Base-by-base conservation (phyloP, 2,329 filamentous ascomycete species). In the Chaetomium sp. region DNA sequence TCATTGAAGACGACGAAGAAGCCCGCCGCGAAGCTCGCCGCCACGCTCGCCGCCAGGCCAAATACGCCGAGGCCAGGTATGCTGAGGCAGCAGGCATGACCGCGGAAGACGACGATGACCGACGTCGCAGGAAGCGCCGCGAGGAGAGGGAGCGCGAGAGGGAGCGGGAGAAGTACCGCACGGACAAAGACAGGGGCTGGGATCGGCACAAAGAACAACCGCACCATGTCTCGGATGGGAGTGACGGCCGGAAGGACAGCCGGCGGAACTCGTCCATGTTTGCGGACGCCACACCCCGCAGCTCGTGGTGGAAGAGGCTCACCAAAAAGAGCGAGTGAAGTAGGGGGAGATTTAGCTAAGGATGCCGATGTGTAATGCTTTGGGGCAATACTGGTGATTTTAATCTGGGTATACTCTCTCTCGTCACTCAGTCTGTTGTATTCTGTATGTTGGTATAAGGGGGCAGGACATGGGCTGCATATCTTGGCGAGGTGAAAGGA, bases 231-330 rank as follows among this genome's bases (percentile, higher is more conserved):
- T 68, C 67, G 1, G 68, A 68, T 44, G 67, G 65, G 62, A 69
- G 66, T 54, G 67, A 68, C 34, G 59, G 57, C 6, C 58, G 59
- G 8, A 54, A 54, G 3, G 62, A 64, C 38, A 63, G 62, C 45
- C 54, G 58, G 37, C 58, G 61, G 27, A 66, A 63, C 38, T 64
- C 63, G 9, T 46, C 66, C 6, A 52, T 52, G 54, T 76, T 74
- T 10, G 74, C 76, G 51, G 74, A 63, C 12, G 60, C 71, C 9
- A 72, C 77, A 10, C 79, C 79, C 19, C 72, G 78, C 55, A 80
- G 76, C 59, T 81, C 79, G 60, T 82, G 80, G 80, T 84, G 80
- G 80, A 79, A 72, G 70, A 82, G 81, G 71, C 34, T 65, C n/a
- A 62, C 60, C 14, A 60, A 27, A 27, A 27, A 57, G 37, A 56